phyloP scores from a whole-genome alignment of 2,329 filamentous ascomycete genomes.

The Diaporthe vexans region DNA sequence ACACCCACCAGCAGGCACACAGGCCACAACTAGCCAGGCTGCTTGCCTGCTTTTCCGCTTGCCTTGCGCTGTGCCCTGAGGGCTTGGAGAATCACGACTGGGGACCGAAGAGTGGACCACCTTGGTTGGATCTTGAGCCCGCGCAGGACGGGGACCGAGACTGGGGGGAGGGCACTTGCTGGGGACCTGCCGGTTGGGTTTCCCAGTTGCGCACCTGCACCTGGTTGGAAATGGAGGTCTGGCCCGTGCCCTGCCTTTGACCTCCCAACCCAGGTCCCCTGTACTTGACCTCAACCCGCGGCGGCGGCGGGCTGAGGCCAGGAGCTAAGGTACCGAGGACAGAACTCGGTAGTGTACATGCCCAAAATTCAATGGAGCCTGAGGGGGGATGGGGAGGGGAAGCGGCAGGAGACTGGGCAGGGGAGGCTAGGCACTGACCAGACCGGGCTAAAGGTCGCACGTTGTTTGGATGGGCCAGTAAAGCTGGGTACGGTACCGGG shows the following conservation, averaged over 20 bases:
- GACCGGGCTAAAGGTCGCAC: conserved; percentile 27
- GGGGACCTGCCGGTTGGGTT: conserved; percentile 12
- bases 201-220: conserved; percentile 17
- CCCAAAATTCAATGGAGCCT: conserved; percentile 16
- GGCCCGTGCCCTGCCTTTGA: conserved; percentile 35
- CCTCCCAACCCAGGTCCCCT: conserved; percentile 11
- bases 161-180: conserved; percentile 7
- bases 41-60: neutral
- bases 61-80: neutral
- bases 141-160: conserved; percentile 27
- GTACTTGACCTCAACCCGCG: conserved; percentile 21
- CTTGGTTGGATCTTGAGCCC: neutral
- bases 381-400: conserved; percentile 23
- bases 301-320: conserved; percentile 14
- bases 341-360: neutral
- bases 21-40: neutral
- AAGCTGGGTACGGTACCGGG: neutral
- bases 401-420: conserved; percentile 17
- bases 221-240: conserved; percentile 31
- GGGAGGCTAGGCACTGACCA: conserved; percentile 33
- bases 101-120: neutral
- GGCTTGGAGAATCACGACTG: neutral
- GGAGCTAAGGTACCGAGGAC: neutral
- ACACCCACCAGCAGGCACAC: neutral
- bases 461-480: conserved; percentile 25